Evolutionary conservation across 2,329 filamentous ascomycete genomes (phyloP).

Genomic region (Penicillium sp.): DNA sequence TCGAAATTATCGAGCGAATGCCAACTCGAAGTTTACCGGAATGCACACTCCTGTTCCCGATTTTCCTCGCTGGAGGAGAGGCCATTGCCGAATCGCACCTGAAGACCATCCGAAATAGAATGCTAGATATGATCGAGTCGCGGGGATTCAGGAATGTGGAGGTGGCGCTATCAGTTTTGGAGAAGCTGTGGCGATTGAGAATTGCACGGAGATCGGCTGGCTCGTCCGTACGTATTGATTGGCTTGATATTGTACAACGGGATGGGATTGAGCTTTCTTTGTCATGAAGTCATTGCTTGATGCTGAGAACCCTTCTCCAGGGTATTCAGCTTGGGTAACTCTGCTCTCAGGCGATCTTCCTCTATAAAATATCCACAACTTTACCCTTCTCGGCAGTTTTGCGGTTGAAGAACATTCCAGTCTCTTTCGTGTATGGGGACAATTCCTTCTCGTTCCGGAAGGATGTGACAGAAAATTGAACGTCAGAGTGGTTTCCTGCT

Average conservation of each 20-base stretch:
- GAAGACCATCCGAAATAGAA: constrained; percentile 7
- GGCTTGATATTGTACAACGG: constrained; percentile 11
- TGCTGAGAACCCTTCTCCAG: no score
- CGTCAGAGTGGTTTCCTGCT: no score
- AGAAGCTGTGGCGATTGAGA: constrained; percentile 13
- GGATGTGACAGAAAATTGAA: no score
- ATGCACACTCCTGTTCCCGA: constrained; percentile 8
- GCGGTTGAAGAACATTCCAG: constrained; percentile 16
- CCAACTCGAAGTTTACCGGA: constrained; percentile 8
- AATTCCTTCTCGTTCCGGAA: constrained; percentile 21
- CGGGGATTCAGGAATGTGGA: constrained; percentile 19
- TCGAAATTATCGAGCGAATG: constrained; percentile 8
- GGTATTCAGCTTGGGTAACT: no score
- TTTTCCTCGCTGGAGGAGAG: constrained; percentile 15
- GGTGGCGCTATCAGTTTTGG: constrained; percentile 11
- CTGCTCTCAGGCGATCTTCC: no score
- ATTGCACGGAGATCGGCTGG: neutral
- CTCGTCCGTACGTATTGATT: constrained; percentile 1
- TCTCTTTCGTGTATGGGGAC: constrained; percentile 20
- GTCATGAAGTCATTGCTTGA: constrained; percentile 1
- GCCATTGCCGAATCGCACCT: constrained; percentile 10
- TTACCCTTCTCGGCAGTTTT: constrained; percentile 26
- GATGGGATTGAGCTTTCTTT: constrained; percentile 10
- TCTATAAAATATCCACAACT: no score
- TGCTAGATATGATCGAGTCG: constrained; percentile 22